Base-by-base conservation (phyloP, 164 flowering plant genomes). In the Tinospora cordifolia region DNA sequence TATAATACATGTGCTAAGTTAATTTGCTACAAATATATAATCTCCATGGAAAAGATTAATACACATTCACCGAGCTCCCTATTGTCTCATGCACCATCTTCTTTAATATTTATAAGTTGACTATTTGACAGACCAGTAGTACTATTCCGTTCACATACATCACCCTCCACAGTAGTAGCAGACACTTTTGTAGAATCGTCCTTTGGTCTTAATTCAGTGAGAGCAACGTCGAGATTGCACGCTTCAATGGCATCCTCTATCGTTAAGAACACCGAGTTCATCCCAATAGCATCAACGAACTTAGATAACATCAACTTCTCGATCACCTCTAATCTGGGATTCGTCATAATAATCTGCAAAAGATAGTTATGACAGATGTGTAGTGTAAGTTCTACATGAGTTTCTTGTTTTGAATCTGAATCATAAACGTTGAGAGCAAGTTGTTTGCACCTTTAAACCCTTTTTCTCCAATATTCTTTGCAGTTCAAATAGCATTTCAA, bases 241-340 rank as follows among this genome's bases (percentile, higher is more conserved):
- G 84, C 66, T 14, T 81, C 74, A 2, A 91, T 57, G 6, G 97
- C 98, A 17, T 89, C 95, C 6, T 77, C 81, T 0, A 87, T 64
- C 0, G 88, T 80, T 62, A 93, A 69, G 78, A 81, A 91, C 21
- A 93, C 72, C 0, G 65, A 67, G 3, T 88, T 89, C 71, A 79
- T 83, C 24, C 95, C 98, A 0, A 89, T 68, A 0, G 34, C 65
- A 57, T 93, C 89, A 0, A 88, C 36, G 40, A 88, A 84, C 0
- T 77, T 65, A 0, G 93, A 79, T 2, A 68, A 8, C 5, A 78
- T 77, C 78, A 93, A 66, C 82, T 93, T 93, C 74, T 89, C 97
- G 80, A 83, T 66, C 11, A 93, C 88, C 15, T 81, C 85, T 0
- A 78, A 54, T 71, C 87, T 84, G 0, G 98, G 97, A 72, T 91